These are phyloP conservation scores for Epichloe aotearoae DNA, from an alignment of 2,329 filamentous ascomycete species.

Conservation along the genomic window DNA sequence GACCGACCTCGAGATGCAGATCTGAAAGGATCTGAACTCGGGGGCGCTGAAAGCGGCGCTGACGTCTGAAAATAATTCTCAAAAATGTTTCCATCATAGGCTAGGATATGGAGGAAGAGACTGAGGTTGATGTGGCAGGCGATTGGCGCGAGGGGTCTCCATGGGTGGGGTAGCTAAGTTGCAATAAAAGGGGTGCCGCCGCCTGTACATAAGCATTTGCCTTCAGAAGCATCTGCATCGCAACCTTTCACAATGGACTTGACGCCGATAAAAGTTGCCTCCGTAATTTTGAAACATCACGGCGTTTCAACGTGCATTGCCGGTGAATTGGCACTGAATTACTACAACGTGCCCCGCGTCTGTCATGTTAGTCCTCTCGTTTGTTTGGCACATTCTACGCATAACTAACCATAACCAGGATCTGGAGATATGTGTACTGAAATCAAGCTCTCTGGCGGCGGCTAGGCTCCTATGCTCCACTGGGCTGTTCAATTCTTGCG, in stretches of 20 bases:
- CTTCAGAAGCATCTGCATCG: neutral
- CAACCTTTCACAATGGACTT: constrained; percentile 3
- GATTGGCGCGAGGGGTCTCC: neutral
- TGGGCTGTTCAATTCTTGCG: no score
- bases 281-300: constrained; percentile 4
- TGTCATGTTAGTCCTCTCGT: constrained; percentile 3
- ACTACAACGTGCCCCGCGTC: constrained; percentile 9
- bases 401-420: no score
- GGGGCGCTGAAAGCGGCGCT: neutral
- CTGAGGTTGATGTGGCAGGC: neutral
- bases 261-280: constrained; percentile 1
- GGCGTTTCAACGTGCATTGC: constrained; percentile 4
- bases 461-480: no score
- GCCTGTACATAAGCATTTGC: no score
- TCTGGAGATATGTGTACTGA: no score
- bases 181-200: neutral
- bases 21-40: constrained; percentile 30
- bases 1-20: constrained; percentile 33
- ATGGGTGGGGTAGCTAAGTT: neutral
- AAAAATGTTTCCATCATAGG: constrained; percentile 1
- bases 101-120: neutral
- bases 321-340: constrained; percentile 8
- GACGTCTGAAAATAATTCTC: neutral
- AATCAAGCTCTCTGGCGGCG: no score
- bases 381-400: no score